Percentiles rank a stretch among this genome's conserved stretches.
Evolutionary conservation across 2,329 filamentous ascomycete genomes (phyloP).

Genomic region (Cladosporium austrohemisphaericum): DNA sequence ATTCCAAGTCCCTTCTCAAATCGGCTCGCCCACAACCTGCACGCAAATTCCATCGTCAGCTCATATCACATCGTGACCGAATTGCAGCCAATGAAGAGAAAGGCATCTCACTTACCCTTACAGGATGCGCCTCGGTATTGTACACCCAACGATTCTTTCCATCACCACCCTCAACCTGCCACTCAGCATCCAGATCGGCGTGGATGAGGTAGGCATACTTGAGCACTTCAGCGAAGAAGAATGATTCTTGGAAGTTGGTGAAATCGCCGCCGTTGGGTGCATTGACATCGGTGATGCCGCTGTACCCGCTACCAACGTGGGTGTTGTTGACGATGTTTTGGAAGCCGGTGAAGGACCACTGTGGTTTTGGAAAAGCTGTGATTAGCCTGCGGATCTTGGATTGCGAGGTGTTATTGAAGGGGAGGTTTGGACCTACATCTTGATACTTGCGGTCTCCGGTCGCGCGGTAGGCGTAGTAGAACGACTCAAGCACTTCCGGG

Average conservation of each 20-base stretch:
- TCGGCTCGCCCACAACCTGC: neutral
- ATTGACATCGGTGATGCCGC: conserved; percentile 64
- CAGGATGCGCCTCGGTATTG: conserved; percentile 63
- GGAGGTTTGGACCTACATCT: conserved; percentile 42
- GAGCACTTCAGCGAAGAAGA: conserved; percentile 81
- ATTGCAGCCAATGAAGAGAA: neutral
- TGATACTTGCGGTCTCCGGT: conserved; percentile 74
- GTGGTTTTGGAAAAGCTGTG: too few species aligned
- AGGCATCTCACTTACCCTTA: conserved; percentile 38
- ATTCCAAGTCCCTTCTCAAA: too few species aligned
- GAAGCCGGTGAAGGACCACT: conserved; percentile 78
- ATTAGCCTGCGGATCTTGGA: too few species aligned
- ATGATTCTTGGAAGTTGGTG: conserved; percentile 75
- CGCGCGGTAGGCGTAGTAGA: conserved; percentile 81
- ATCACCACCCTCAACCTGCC: conserved; percentile 11
- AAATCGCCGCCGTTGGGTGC: conserved; percentile 56
- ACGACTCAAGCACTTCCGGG: conserved; percentile 77
- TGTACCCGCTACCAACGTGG: conserved; percentile 63
- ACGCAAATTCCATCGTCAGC: neutral
- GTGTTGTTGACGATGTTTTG: conserved; percentile 62
- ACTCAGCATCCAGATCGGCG: conserved; percentile 14
- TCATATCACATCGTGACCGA: too few species aligned
- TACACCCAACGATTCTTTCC: conserved; percentile 55
- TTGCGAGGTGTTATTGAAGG: neutral
- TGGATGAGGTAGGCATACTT: conserved; percentile 58